Conservation (phyloP, 495 filamentous ascomycete genomes). For the Penicillium antarcticum region DNA sequence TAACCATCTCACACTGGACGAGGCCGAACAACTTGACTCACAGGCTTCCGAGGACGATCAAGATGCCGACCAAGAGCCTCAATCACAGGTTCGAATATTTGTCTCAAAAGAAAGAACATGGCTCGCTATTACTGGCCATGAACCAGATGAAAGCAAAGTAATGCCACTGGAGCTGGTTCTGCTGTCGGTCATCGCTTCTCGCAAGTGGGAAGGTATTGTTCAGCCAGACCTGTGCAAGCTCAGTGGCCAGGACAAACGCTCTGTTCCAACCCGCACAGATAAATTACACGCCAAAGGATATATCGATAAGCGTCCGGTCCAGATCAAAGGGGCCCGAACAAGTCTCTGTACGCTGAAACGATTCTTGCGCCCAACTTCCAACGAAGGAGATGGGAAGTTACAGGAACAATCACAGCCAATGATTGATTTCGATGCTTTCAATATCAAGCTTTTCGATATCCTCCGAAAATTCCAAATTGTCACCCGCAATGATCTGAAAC, state of each 20-base stretch:
- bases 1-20: slow-evolving; percentile 43
- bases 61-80: slow-evolving; percentile 4
- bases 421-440: slow-evolving; percentile 45
- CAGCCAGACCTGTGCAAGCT: slow-evolving; percentile 74
- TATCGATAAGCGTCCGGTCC: slow-evolving; percentile 72
- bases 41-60: slow-evolving; percentile 4
- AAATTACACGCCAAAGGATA: slow-evolving; percentile 73
- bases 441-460: slow-evolving; percentile 42
- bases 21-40: slow-evolving; percentile 33
- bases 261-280: slow-evolving; percentile 78
- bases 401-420: slow-evolving; percentile 11
- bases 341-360: slow-evolving; percentile 62
- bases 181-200: slow-evolving; percentile 76
- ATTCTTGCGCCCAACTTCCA: slow-evolving; percentile 40
- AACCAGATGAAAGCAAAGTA: slow-evolving; percentile 66
- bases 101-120: slow-evolving; percentile 66
- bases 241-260: slow-evolving; percentile 86
- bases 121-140: slow-evolving; percentile 78
- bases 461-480: slow-evolving; percentile 46
- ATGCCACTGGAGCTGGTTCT: slow-evolving; percentile 66
- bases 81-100: slow-evolving; percentile 43
- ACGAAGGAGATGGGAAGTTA: neutral
- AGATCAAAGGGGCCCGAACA: slow-evolving; percentile 61
- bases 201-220: slow-evolving; percentile 64
- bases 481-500: slow-evolving; percentile 59